Evolutionary conservation across 441 rosid genomes (phyloP).

Genomic region (Flueggea neowawraea): DNA sequence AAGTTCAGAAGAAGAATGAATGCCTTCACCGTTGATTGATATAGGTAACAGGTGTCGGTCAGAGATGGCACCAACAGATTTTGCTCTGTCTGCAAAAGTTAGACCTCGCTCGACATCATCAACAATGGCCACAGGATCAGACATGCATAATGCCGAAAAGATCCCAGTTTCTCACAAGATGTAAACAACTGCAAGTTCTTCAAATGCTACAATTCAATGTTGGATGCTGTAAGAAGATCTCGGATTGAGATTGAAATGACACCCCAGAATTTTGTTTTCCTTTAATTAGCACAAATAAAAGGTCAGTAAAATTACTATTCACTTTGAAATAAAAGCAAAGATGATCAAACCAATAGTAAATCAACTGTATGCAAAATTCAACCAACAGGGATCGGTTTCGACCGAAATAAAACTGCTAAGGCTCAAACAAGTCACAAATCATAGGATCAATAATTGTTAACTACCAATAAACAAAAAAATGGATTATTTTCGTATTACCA

Average conservation of each 20-base stretch:
- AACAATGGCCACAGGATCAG: conserved; percentile 59
- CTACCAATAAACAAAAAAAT: no score
- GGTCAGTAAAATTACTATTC: not conserved
- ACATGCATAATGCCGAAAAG: conserved; percentile 79
- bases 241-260: conserved; percentile 18
- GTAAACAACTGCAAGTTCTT: conserved; percentile 23
- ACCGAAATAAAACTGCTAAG: no score
- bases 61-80: conserved; percentile 55
- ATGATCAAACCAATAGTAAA: no score
- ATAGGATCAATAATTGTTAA: not conserved
- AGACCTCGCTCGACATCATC: conserved; percentile 43
- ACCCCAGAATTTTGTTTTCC: conserved; percentile 10
- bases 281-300: conserved; percentile 21
- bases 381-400: no score
- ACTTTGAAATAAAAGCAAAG: not conserved
- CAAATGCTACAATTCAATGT: conserved; percentile 22
- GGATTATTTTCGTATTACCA: no score
- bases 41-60: conserved; percentile 36
- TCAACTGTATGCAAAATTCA: no score
- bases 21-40: conserved; percentile 51
- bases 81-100: conserved; percentile 64
- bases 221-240: conserved; percentile 22
- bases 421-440: not conserved
- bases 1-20: conserved; percentile 43
- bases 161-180: conserved; percentile 28